A percentile compares a stretch with the other conserved stretches of the same genome.
Evolutionary conservation across 31 red algal species (phyloP).

Genomic region (Asparagopsis taxiformis): DNA sequence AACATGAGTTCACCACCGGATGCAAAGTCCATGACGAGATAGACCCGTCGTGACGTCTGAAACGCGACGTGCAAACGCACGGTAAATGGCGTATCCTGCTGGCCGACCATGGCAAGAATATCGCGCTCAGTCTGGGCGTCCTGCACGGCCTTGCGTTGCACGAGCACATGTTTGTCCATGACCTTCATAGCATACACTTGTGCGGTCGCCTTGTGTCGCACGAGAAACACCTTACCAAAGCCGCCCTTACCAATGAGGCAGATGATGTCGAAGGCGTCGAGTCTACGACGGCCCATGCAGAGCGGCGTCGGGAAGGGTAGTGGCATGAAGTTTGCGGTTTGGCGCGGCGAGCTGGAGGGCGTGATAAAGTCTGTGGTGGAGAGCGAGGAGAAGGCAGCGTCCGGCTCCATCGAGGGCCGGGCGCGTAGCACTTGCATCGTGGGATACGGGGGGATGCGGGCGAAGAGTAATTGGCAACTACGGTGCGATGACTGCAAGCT

Average conservation of each 20-base stretch:
- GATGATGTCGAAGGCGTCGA: conserved; percentile 84
- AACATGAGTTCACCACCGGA: conserved; percentile 92
- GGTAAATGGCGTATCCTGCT: conserved; percentile 76
- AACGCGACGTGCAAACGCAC: conserved; percentile 89
- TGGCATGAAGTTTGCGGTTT: not conserved
- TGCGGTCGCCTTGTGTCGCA: conserved; percentile 80
- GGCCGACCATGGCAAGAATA: conserved; percentile 75
- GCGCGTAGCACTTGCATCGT: not conserved
- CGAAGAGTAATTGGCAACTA: not conserved
- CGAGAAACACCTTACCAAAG: conserved; percentile 95
- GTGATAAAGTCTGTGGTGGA: conserved; percentile 21
- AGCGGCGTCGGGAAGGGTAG: conserved; percentile 17
- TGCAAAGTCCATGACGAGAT: conserved; percentile 97
- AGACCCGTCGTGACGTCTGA: conserved; percentile 79
- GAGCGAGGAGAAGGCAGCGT: not conserved
- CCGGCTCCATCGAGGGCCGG: not conserved
- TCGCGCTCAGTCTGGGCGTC: conserved; percentile 84
- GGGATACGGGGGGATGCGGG: not conserved
- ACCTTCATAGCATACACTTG: conserved; percentile 96
- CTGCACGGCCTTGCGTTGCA: conserved; percentile 58
- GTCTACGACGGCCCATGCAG: conserved; percentile 31
- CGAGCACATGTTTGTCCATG: conserved; percentile 82
- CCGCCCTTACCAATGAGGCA: conserved; percentile 90
- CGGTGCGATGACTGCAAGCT: not conserved
- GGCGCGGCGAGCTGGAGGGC: conserved; percentile 29